These are phyloP conservation scores for Roridomyces roridus DNA, from an alignment of 768 basidiomycete genomes.

Conservation along the genomic window DNA sequence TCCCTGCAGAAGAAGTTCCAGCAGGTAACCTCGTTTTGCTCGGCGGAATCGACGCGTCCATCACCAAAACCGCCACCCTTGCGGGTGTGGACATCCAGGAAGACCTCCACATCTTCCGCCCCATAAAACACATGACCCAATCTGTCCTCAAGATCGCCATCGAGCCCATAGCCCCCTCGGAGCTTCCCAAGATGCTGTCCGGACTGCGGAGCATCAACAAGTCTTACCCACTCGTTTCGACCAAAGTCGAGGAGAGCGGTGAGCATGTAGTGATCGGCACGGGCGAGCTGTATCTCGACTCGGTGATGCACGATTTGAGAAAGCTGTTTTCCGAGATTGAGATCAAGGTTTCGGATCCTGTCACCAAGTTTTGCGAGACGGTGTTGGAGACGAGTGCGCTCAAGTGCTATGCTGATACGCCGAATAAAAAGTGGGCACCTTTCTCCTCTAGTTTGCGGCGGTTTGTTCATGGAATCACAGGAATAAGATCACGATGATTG, in stretches of 20 bases:
- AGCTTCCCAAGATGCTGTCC: slow-evolving; percentile 98
- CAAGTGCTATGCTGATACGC: slow-evolving; percentile 99
- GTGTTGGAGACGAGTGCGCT: slow-evolving; percentile 96
- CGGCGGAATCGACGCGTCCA: slow-evolving; percentile 91
- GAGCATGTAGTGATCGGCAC: slow-evolving; percentile 98
- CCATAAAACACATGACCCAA: slow-evolving; percentile 96
- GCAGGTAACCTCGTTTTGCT: slow-evolving; percentile 94
- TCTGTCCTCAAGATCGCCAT: slow-evolving; percentile 98
- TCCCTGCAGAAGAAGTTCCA: slow-evolving; percentile 86
- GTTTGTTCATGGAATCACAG: slow-evolving; percentile 47
- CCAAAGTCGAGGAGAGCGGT: slow-evolving; percentile 98
- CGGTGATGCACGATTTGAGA: slow-evolving; percentile 94
- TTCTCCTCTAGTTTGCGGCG: background rate
- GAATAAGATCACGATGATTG: slow-evolving; percentile 99
- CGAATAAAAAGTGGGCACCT: slow-evolving; percentile 91
- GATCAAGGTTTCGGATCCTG: slow-evolving; percentile 99
- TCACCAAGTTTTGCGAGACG: slow-evolving; percentile 98
- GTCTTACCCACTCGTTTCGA: slow-evolving; percentile 91
- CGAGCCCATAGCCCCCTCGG: slow-evolving; percentile 96
- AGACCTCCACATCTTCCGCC: slow-evolving; percentile 93
- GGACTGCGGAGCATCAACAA: slow-evolving; percentile 97
- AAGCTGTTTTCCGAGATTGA: slow-evolving; percentile 96
- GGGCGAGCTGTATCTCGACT: slow-evolving; percentile 96
- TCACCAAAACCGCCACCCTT: slow-evolving; percentile 93
- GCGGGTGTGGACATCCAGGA: slow-evolving; percentile 76